Evolutionary conservation across 139 green algal genomes (phyloP), one percentile per base, ranked within the genome.

Genomic region (Spirogloea muscicola): DNA sequence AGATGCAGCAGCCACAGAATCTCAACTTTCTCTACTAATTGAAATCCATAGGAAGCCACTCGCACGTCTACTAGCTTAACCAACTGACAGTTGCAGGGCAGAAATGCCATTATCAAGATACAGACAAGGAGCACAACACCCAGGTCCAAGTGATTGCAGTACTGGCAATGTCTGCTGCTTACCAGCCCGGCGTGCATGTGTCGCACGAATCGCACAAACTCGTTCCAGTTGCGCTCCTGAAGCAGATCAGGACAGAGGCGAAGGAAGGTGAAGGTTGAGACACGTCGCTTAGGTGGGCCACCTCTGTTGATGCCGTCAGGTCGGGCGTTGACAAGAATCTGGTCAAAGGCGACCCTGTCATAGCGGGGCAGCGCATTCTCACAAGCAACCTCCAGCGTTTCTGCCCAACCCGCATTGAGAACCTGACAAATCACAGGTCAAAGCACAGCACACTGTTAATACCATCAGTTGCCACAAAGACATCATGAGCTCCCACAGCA

Each of bases 281-380:
- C 70, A 33, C 42, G 66, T 6, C 69, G 43, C 44, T 10, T 21
- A n/a, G 42, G 43, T 21, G 31, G 43, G 18, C 91, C 89, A 16
- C 77, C 58, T 72, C 79, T 84, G 82, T 96, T 91, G 29, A 93
- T 96, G 82, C 89, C 96, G 63, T 91, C 96, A 49, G 96, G 91
- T 74, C 96, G 89, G 6, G 87, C 86, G 66, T 97, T 88, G 58
- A 62, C 66, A 34, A 92, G 81, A 4, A 93, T 93, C 43, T 80
- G 72, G 34, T 76, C 62, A 29, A 74, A 73, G 27, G 72, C 72
- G 2, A 25, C 72, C 6, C n/a, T 13, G 61, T 81, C 73, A 80
- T 96, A 98, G 43, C 93, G 87, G 85, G 96, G 92, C 76, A 98
- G 82, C 33, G 93, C 93, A 62, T 98, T 98, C 84, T 98, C 93